Conservation (phyloP, 805 yeast species). For the Cyberlindnera samutprakarnensis region DNA sequence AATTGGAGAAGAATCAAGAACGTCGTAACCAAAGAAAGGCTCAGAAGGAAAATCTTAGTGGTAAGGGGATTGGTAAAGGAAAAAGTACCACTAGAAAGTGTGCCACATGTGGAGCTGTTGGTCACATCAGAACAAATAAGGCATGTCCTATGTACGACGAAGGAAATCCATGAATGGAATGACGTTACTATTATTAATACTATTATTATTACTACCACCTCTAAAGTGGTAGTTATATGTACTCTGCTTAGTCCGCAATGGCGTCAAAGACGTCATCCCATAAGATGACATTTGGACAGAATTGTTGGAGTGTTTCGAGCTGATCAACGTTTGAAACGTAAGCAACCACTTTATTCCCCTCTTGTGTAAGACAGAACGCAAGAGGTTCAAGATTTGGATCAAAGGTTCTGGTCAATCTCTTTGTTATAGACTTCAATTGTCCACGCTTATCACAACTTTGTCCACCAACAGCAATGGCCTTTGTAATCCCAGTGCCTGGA, state of each 20-base stretch:
- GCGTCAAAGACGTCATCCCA: conserved; percentile 9
- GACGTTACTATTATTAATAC: neutral
- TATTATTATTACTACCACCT: neutral
- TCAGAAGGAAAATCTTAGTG: conserved; percentile 29
- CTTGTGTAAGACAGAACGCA: conserved; percentile 32
- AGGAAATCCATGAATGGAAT: conserved; percentile 14
- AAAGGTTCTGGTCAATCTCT: conserved; percentile 30
- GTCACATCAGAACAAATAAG: conserved; percentile 85
- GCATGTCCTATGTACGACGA: conserved; percentile 84
- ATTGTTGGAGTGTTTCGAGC: conserved; percentile 10
- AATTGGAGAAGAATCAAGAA: conserved; percentile 69
- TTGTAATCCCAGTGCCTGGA: conserved; percentile 22
- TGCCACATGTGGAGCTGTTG: conserved; percentile 91
- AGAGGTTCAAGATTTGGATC: conserved; percentile 30
- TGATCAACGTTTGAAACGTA: conserved; percentile 15
- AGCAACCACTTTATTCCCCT: conserved; percentile 12
- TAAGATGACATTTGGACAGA: conserved; percentile 21
- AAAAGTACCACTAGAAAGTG: conserved; percentile 64
- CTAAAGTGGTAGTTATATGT: too few relatives aligned
- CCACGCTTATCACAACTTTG: conserved; percentile 39
- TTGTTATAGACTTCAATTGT: conserved; percentile 31
- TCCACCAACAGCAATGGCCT: conserved; percentile 32
- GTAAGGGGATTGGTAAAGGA: conserved; percentile 23
- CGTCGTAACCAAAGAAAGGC: conserved; percentile 53
- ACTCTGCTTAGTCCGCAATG: neutral